Evolutionary conservation across 345 rosid genomes (phyloP).

Genomic region (Geranium brycei): DNA sequence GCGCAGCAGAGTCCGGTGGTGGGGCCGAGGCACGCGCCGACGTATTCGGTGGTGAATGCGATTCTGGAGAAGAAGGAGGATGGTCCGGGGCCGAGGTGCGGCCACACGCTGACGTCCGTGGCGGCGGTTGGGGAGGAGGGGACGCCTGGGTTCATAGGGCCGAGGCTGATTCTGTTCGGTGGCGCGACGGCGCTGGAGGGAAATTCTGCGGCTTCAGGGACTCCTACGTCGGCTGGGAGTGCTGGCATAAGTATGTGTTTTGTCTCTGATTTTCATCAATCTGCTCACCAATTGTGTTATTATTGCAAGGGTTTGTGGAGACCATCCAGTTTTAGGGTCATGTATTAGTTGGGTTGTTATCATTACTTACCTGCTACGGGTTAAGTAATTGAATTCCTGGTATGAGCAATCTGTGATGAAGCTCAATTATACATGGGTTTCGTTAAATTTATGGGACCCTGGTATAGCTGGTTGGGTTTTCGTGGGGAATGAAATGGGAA

Average conservation of each 20-base stretch:
- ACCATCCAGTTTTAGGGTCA: background rate
- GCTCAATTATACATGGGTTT: background rate
- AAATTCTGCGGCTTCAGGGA: slow-evolving; percentile 72
- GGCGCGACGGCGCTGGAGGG: slow-evolving; percentile 98
- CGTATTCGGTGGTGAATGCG: slow-evolving; percentile 77
- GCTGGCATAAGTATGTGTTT: slow-evolving; percentile 81
- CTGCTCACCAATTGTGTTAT: background rate
- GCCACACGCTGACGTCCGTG: slow-evolving; percentile 92
- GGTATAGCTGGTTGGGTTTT: too few relatives aligned
- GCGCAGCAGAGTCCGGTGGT: slow-evolving; percentile 41
- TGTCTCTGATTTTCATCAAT: background rate
- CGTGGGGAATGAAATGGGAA: too few relatives aligned
- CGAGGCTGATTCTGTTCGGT: slow-evolving; percentile 80
- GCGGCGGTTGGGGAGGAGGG: slow-evolving; percentile 97
- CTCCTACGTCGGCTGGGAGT: slow-evolving; percentile 92
- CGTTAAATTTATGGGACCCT: background rate
- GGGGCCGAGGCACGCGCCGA: slow-evolving; percentile 88
- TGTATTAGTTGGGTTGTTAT: background rate
- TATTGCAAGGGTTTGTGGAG: background rate
- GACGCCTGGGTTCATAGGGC: slow-evolving; percentile 66
- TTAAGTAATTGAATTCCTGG: background rate
- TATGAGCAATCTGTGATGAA: background rate
- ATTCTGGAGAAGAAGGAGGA: slow-evolving; percentile 86
- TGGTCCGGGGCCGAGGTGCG: slow-evolving; percentile 97
- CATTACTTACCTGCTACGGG: background rate